These are phyloP conservation scores for Nothopassalora personata DNA, from an alignment of 2,329 filamentous ascomycete species.

Conservation along the genomic window DNA sequence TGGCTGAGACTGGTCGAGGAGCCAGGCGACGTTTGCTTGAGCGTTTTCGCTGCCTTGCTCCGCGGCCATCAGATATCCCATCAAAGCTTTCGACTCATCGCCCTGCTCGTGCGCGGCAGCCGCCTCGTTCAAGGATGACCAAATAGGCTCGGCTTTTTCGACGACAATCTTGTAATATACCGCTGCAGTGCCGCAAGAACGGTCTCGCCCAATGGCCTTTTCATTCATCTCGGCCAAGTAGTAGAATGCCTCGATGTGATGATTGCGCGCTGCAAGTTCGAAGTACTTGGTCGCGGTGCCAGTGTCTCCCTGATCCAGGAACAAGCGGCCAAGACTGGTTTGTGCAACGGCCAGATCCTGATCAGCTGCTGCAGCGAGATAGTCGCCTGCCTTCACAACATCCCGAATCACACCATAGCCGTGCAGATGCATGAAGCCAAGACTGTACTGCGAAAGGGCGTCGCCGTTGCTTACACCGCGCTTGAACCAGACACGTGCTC, in stretches of 20 bases:
- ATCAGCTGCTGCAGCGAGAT: slow-evolving; percentile 73
- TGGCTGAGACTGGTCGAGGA: slow-evolving; percentile 61
- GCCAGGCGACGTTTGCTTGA: slow-evolving; percentile 83
- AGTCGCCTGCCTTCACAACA: slow-evolving; percentile 64
- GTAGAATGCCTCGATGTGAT: slow-evolving; percentile 84
- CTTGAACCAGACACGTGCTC: slow-evolving; percentile 76
- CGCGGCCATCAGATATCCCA: slow-evolving; percentile 79
- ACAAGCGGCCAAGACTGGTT: slow-evolving; percentile 75
- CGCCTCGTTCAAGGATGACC: slow-evolving; percentile 77
- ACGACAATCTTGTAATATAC: slow-evolving; percentile 85
- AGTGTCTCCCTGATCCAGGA: slow-evolving; percentile 85
- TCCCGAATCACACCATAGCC: slow-evolving; percentile 70
- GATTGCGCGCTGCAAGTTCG: slow-evolving; percentile 75
- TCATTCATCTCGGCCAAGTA: slow-evolving; percentile 85
- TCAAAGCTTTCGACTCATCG: slow-evolving; percentile 71
- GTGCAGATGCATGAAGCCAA: slow-evolving; percentile 77
- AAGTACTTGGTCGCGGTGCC: slow-evolving; percentile 77
- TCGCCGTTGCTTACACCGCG: slow-evolving; percentile 72
- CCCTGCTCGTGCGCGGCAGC: slow-evolving; percentile 76
- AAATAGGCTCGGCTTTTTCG: slow-evolving; percentile 79
- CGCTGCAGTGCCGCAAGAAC: slow-evolving; percentile 69
- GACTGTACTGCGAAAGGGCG: slow-evolving; percentile 74
- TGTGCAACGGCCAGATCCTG: slow-evolving; percentile 76
- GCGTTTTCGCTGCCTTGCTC: slow-evolving; percentile 88
- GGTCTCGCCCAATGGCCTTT: slow-evolving; percentile 72